Evolutionary conservation across 148 eudicot genomes (phyloP).

Genomic region (Agrostemma githago): DNA sequence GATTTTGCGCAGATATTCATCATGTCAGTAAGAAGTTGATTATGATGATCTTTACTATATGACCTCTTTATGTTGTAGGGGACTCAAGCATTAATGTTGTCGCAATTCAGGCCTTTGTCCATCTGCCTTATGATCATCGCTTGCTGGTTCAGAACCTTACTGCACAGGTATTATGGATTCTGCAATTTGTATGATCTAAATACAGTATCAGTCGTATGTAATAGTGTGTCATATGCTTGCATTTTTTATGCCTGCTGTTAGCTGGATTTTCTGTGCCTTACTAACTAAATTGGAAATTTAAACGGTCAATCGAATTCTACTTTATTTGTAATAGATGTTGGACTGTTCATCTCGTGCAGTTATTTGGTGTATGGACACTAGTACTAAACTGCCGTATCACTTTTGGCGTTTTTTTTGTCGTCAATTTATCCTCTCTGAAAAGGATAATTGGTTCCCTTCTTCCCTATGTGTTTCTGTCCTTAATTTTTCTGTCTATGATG

Average conservation of each 20-base stretch:
- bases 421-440: not conserved
- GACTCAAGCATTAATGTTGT: slow-evolving; percentile 58
- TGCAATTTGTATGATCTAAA: not conserved
- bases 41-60: not conserved
- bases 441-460: not conserved
- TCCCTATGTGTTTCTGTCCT: not conserved
- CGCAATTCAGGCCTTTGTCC: slow-evolving; percentile 76
- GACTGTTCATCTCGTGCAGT: not conserved
- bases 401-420: not conserved
- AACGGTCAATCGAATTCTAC: not conserved
- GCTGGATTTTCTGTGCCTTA: not conserved
- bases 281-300: not conserved
- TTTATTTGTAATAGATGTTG: not conserved
- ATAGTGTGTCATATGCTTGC: not conserved
- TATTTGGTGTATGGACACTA: not conserved
- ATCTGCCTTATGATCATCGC: slow-evolving; percentile 72
- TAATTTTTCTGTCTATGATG: not conserved
- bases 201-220: not conserved
- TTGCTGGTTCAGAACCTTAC: slow-evolving; percentile 83
- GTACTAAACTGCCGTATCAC: not conserved
- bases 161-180: slow-evolving; percentile 50
- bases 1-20: not conserved
- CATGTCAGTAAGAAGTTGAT: not conserved
- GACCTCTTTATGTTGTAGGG: slow-evolving; percentile 38
- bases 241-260: not conserved